Evolutionary conservation across 2,329 filamentous ascomycete genomes (phyloP).

Genomic region (Lomentospora prolificans): DNA sequence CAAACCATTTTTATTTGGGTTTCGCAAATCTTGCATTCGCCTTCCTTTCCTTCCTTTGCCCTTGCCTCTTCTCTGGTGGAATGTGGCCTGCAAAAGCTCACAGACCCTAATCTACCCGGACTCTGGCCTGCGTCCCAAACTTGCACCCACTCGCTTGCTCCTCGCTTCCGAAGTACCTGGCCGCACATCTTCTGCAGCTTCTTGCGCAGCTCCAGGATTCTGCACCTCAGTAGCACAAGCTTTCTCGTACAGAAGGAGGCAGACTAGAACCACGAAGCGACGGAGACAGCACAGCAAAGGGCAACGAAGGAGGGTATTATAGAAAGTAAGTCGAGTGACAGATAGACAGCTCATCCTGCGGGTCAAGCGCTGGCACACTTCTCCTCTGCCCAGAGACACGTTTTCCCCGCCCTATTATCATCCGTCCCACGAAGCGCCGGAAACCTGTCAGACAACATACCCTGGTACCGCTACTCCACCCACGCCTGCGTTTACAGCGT

Average conservation of each 20-base stretch:
- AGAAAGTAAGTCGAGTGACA: not conserved
- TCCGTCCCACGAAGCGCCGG: conserved; percentile 8
- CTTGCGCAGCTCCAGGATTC: not conserved
- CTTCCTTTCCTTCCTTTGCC: not conserved
- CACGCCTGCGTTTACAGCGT: conserved; percentile 6
- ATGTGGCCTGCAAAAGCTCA: not conserved
- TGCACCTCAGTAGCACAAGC: conserved; percentile 4
- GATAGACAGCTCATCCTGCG: conserved; percentile 2
- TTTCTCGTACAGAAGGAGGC: not conserved
- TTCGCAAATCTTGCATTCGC: not conserved
- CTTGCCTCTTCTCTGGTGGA: not conserved
- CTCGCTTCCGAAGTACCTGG: conserved; percentile 5
- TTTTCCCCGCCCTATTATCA: conserved; percentile 5
- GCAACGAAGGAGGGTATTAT: not conserved
- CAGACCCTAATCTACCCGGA: not conserved
- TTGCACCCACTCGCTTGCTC: not conserved
- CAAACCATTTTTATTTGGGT: not conserved
- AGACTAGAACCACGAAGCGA: not conserved
- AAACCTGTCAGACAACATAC: conserved; percentile 3
- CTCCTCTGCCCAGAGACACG: conserved; percentile 1
- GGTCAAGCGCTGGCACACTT: conserved; percentile 5
- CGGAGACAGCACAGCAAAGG: not conserved
- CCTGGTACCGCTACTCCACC: conserved; percentile 7
- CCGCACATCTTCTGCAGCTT: not conserved
- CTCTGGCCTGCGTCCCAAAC: not conserved